These are phyloP conservation scores for Auricularia cornea DNA, from an alignment of 768 basidiomycete genomes.

Conservation along the genomic window DNA sequence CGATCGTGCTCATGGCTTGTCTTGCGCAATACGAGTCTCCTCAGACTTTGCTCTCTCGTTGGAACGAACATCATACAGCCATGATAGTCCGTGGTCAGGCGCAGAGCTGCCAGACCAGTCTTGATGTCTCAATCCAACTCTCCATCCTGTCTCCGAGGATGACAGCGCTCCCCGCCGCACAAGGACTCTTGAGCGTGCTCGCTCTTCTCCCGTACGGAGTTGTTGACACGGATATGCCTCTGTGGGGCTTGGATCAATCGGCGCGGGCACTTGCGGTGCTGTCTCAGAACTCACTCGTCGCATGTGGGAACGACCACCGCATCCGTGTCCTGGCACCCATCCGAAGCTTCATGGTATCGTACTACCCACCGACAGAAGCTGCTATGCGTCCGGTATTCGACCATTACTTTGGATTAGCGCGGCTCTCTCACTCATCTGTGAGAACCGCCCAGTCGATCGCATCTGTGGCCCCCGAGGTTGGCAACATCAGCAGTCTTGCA, in stretches of 20 bases:
- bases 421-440: too few species aligned
- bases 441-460: too few species aligned
- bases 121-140: constrained; percentile 16
- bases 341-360: neutral
- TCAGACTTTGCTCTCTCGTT: constrained; percentile 5
- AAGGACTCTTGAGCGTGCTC: constrained; percentile 15
- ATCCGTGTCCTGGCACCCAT: neutral
- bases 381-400: neutral
- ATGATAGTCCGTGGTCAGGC: constrained; percentile 3
- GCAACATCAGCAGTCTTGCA: too few species aligned
- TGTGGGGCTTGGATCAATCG: constrained; percentile 3
- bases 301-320: constrained; percentile 7
- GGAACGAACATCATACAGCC: neutral
- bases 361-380: neutral
- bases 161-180: constrained; percentile 12
- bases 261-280: constrained; percentile 12
- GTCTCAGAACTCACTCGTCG: constrained; percentile 13
- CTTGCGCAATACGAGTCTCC: constrained; percentile 8
- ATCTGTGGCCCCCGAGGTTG: too few species aligned
- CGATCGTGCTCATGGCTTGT: constrained; percentile 28
- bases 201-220: constrained; percentile 20
- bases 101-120: constrained; percentile 5
- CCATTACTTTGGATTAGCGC: neutral
- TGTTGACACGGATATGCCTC: constrained; percentile 7
- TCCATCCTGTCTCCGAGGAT: constrained; percentile 15